A percentile compares a stretch with the other conserved stretches of the same genome.
These are phyloP conservation scores for Saprolegnia diclina DNA, from an alignment of 352 stramenopile species.

Conservation along the genomic window DNA sequence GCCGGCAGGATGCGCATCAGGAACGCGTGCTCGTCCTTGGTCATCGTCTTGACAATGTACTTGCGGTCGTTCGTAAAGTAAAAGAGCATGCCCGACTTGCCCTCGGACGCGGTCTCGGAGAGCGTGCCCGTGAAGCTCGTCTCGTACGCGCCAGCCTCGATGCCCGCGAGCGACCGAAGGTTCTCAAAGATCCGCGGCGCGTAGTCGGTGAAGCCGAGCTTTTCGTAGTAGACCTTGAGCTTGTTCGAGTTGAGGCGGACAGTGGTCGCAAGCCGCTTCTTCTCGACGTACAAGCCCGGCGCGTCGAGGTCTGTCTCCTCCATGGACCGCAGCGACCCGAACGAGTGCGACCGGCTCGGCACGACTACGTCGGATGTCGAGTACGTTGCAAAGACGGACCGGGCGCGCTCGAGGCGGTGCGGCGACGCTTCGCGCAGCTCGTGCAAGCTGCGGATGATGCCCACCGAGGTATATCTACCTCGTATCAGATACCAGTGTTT, in stretches of 20 bases:
- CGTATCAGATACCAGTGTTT: neutral
- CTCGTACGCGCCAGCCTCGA: slow-evolving; percentile 72
- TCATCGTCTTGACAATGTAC: slow-evolving; percentile 88
- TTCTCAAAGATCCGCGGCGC: slow-evolving; percentile 79
- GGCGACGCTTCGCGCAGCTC: slow-evolving; percentile 35
- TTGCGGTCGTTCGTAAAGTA: slow-evolving; percentile 83
- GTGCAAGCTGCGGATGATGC: slow-evolving; percentile 72
- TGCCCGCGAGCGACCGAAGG: slow-evolving; percentile 68
- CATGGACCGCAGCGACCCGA: slow-evolving; percentile 44
- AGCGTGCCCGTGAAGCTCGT: slow-evolving; percentile 82
- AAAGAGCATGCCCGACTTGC: slow-evolving; percentile 84
- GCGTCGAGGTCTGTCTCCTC: slow-evolving; percentile 59
- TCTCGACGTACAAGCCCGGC: slow-evolving; percentile 64
- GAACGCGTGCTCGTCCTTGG: slow-evolving; percentile 81
- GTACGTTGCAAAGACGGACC: slow-evolving; percentile 25
- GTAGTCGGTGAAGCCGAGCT: slow-evolving; percentile 83
- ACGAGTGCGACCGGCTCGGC: slow-evolving; percentile 37
- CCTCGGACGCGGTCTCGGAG: slow-evolving; percentile 70
- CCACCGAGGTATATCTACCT: slow-evolving; percentile 54
- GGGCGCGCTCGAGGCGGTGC: slow-evolving; percentile 29
- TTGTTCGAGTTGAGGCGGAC: slow-evolving; percentile 79
- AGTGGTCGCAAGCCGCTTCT: slow-evolving; percentile 72
- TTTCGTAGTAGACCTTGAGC: slow-evolving; percentile 58
- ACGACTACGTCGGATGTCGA: slow-evolving; percentile 27
- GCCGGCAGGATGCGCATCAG: slow-evolving; percentile 70